Conservation (phyloP, 2,329 filamentous ascomycete genomes). For the Eutypella sp. region DNA sequence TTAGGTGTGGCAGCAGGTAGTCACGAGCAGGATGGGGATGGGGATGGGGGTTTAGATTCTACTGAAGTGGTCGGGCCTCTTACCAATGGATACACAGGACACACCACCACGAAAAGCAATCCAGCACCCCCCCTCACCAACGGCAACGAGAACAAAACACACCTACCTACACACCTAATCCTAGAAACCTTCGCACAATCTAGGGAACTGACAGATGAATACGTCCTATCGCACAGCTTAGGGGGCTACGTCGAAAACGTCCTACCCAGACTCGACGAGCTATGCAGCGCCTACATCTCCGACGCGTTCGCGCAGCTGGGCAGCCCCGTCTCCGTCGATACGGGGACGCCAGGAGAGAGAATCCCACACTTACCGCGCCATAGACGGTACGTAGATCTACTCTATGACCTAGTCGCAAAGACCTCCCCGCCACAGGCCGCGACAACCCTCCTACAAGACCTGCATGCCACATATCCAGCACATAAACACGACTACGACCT, state of each 20-base stretch:
- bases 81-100: constrained; percentile 1
- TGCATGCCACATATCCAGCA: constrained; percentile 19
- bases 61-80: background rate
- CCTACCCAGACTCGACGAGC: constrained; percentile 17
- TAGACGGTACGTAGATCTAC: constrained; percentile 22
- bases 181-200: constrained; percentile 24
- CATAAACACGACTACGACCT: constrained; percentile 16
- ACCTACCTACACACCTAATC: constrained; percentile 6
- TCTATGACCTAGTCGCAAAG: constrained; percentile 28
- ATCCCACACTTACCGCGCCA: constrained; percentile 24
- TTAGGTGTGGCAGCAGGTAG: constrained; percentile 2
- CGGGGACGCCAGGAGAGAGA: constrained; percentile 20
- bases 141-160: background rate
- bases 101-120: no score
- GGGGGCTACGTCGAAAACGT: constrained; percentile 22
- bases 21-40: background rate
- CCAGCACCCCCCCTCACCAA: background rate
- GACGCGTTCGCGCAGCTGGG: constrained; percentile 33
- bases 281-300: constrained; percentile 13
- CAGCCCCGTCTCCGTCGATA: constrained; percentile 12
- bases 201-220: constrained; percentile 24
- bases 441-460: constrained; percentile 16
- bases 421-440: constrained; percentile 20
- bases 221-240: constrained; percentile 19
- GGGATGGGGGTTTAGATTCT: background rate